Evolutionary conservation across 768 basidiomycete species (phyloP).

Genomic region (Tulasnella sp.): DNA sequence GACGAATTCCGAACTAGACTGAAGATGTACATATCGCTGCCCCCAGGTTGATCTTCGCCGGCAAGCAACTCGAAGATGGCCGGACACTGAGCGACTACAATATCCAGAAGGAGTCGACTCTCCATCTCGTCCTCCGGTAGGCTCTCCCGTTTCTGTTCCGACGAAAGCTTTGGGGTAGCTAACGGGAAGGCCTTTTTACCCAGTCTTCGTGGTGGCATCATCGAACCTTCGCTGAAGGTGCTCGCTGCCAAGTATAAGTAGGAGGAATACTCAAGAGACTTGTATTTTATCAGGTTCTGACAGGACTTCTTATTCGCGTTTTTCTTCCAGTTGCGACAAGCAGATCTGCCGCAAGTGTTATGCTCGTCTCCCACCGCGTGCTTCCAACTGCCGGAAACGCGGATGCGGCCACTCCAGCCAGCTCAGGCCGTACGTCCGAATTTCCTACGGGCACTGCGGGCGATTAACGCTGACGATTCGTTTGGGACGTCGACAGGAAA

Average conservation of each 20-base stretch:
- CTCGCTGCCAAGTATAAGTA: constrained; percentile 92
- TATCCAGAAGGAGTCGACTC: constrained; percentile 99
- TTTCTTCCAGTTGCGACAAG: constrained; percentile 67
- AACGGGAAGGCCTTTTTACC: constrained; percentile 11
- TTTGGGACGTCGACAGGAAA: constrained; percentile 51
- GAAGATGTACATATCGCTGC: constrained; percentile 26
- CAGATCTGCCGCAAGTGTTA: constrained; percentile 99
- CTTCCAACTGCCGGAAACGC: constrained; percentile 98
- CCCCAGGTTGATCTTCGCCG: constrained; percentile 85
- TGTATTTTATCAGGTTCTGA: too few species aligned
- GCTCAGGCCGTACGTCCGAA: constrained; percentile 74
- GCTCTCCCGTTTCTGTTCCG: too few species aligned
- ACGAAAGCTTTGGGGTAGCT: constrained; percentile 10
- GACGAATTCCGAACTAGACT: not conserved
- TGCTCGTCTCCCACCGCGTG: constrained; percentile 97
- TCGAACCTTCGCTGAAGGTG: constrained; percentile 97
- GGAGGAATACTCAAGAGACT: too few species aligned
- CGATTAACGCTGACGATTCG: not conserved
- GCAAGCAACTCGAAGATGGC: constrained; percentile 99
- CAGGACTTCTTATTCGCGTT: too few species aligned
- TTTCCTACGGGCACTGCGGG: not conserved
- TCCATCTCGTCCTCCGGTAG: constrained; percentile 93
- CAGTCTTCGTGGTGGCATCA: constrained; percentile 95
- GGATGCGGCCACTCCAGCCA: constrained; percentile 86
- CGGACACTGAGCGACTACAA: constrained; percentile 93